Evolutionary conservation across 495 filamentous ascomycete genomes (phyloP).

Genomic region (Sphaerosporella brunnea): DNA sequence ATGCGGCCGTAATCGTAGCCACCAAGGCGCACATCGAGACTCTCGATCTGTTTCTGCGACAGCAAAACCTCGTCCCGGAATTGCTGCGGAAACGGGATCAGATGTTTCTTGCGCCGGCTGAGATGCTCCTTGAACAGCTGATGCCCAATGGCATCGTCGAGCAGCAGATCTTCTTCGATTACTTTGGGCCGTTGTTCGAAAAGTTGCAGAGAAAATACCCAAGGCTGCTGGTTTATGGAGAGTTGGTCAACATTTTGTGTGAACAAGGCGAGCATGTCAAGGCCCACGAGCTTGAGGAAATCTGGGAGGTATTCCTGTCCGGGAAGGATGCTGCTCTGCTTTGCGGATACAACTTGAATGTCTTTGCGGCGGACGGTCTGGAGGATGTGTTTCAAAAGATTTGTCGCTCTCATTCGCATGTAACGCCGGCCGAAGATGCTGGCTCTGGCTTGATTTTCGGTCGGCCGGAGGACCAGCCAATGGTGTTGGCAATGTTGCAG

Average conservation of each 20-base stretch:
- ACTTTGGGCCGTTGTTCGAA: conserved; percentile 18
- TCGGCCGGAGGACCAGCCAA: conserved; percentile 16
- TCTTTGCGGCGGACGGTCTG: conserved; percentile 22
- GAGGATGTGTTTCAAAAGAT: conserved; percentile 26
- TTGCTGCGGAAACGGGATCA: conserved; percentile 20
- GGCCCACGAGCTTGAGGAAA: conserved; percentile 22
- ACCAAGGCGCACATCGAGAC: conserved; percentile 23
- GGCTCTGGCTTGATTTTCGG: conserved; percentile 7
- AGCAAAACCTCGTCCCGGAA: conserved; percentile 24
- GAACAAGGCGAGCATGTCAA: conserved; percentile 18
- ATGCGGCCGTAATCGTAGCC: conserved; percentile 24
- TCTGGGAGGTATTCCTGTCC: conserved; percentile 24
- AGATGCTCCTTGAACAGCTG: conserved; percentile 16
- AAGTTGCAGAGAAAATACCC: conserved; percentile 18
- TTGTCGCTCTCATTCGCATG: conserved; percentile 21
- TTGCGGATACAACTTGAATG: conserved; percentile 26
- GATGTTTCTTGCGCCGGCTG: conserved; percentile 24
- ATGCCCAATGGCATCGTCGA: conserved; percentile 11
- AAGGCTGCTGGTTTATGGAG: conserved; percentile 25
- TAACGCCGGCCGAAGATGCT: conserved; percentile 22
- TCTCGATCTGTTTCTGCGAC: conserved; percentile 22
- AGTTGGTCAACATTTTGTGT: conserved; percentile 26
- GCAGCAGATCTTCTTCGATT: conserved; percentile 17
- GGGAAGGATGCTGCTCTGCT: conserved; percentile 22
- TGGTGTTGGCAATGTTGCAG: conserved; percentile 24